A percentile compares a stretch with the other conserved stretches of the same genome.
Evolutionary conservation across 176 grass and related monocot genomes (phyloP).

Genomic region (Triticum urartu): DNA sequence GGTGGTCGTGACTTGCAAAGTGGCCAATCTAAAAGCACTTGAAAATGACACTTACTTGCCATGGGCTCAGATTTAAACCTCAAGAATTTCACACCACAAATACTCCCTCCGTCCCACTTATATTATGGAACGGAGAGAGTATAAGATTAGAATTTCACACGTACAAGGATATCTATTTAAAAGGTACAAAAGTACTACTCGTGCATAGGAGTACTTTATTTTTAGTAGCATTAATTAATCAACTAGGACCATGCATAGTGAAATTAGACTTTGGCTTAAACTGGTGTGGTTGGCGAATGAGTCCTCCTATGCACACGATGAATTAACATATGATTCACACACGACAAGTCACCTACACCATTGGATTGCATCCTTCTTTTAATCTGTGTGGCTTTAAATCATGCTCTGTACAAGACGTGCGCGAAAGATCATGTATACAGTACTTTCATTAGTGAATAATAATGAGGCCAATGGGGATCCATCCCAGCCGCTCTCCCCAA

Average conservation of each 20-base stretch:
- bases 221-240: not conserved
- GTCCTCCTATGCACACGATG: too few relatives aligned
- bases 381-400: too few relatives aligned
- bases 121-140: too few relatives aligned
- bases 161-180: not conserved
- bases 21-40: not conserved
- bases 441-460: not conserved
- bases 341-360: too few relatives aligned
- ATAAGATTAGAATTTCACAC: not conserved
- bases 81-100: not conserved
- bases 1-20: not conserved
- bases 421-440: too few relatives aligned
- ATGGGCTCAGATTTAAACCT: not conserved
- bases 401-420: too few relatives aligned
- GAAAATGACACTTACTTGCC: not conserved
- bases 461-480: not conserved
- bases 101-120: too few relatives aligned
- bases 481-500: not conserved
- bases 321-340: too few relatives aligned
- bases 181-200: too few relatives aligned
- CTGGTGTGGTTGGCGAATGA: not conserved
- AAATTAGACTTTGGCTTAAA: too few relatives aligned
- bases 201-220: too few relatives aligned
- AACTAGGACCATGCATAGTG: not conserved
- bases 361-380: too few relatives aligned